Conservation (phyloP, 140 eudicot genomes). For the Cichorium intybus region DNA sequence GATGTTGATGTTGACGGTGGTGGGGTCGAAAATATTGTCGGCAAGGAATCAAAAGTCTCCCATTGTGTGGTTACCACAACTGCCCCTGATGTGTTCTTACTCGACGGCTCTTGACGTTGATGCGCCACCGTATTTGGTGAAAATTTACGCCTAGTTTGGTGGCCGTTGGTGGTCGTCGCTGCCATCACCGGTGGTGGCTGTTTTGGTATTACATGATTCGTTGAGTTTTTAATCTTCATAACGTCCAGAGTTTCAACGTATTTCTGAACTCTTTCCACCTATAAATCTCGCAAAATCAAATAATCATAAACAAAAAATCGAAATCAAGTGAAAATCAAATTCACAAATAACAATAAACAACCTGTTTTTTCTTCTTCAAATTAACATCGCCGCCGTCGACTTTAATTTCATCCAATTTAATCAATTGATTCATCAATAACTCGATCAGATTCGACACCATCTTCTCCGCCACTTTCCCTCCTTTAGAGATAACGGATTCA, state of each 20-base stretch:
- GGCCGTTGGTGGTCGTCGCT: slow-evolving; percentile 10
- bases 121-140: slow-evolving; percentile 30
- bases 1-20: slow-evolving; percentile 35
- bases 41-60: slow-evolving; percentile 77
- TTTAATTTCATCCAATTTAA: slow-evolving; percentile 63
- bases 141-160: slow-evolving; percentile 23
- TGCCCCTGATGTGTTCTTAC: slow-evolving; percentile 44
- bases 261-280: slow-evolving; percentile 83
- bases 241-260: slow-evolving; percentile 81
- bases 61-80: slow-evolving; percentile 93
- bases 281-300: not conserved
- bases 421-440: slow-evolving; percentile 65
- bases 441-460: slow-evolving; percentile 48
- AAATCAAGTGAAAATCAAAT: not conserved
- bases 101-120: slow-evolving; percentile 21
- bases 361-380: slow-evolving; percentile 81
- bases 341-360: slow-evolving; percentile 4
- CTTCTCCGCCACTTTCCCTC: slow-evolving; percentile 77
- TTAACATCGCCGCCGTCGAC: slow-evolving; percentile 80
- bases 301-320: not conserved
- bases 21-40: slow-evolving; percentile 40
- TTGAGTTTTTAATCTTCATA: slow-evolving; percentile 58
- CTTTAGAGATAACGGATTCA: slow-evolving; percentile 67
- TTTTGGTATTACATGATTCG: not conserved
- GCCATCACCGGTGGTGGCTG: not conserved